A percentile compares a stretch with the other conserved stretches of the same genome.
Evolutionary conservation across 1,284 basidiomycete species (phyloP).

Genomic region (Sporisorium scitamineum): DNA sequence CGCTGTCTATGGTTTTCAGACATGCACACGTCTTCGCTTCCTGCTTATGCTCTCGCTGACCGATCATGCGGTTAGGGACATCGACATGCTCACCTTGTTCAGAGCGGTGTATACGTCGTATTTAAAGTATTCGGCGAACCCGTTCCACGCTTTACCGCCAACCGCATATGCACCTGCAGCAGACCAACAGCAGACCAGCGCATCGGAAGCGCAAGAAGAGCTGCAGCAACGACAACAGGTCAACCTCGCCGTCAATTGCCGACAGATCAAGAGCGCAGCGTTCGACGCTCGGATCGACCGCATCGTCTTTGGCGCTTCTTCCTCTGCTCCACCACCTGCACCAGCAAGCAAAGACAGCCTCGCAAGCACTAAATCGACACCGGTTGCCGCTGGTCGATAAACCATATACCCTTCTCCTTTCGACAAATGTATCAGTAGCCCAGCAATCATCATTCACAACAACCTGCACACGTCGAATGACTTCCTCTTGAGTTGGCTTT

Average conservation of each 20-base stretch:
- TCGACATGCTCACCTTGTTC: slow-evolving; percentile 70
- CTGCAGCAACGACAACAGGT: slow-evolving; percentile 23
- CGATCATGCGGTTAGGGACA: slow-evolving; percentile 67
- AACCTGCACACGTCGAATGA: background rate
- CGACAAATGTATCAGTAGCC: background rate
- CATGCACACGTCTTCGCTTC: slow-evolving; percentile 66
- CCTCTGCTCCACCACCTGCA: background rate
- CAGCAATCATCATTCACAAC: background rate
- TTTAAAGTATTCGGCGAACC: slow-evolving; percentile 68
- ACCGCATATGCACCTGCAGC: slow-evolving; percentile 11
- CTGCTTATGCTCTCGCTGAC: slow-evolving; percentile 65
- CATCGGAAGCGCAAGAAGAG: slow-evolving; percentile 11
- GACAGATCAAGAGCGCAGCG: slow-evolving; percentile 34
- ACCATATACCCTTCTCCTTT: background rate
- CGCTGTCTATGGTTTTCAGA: slow-evolving; percentile 70
- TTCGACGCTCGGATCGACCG: slow-evolving; percentile 42
- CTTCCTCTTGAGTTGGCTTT: background rate
- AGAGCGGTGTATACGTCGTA: slow-evolving; percentile 69
- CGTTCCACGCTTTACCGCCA: slow-evolving; percentile 58
- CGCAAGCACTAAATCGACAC: background rate
- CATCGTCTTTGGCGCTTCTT: slow-evolving; percentile 22
- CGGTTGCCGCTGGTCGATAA: slow-evolving; percentile 9
- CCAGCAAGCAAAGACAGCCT: slow-evolving; percentile 4
- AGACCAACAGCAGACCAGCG: background rate
- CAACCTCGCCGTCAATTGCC: slow-evolving; percentile 23